Percentiles rank a stretch among this genome's conserved stretches.
phyloP scores from a whole-genome alignment of 805 yeast species.

The Ogataea pini region DNA sequence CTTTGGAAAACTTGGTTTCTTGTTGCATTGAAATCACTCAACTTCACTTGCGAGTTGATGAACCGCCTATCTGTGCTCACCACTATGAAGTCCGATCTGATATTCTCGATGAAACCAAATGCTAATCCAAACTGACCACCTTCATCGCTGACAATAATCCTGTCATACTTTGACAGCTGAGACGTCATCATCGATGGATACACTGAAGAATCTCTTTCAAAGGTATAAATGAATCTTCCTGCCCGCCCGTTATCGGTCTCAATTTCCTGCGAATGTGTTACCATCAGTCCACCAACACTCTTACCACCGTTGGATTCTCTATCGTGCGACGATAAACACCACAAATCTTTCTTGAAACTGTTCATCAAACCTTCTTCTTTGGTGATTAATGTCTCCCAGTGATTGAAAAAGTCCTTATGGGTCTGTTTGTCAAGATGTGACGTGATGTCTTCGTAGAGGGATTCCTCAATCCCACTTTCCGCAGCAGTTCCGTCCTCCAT shows the following conservation, averaged over 20 bases:
- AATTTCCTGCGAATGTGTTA: slow-evolving; percentile 36
- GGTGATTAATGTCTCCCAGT: slow-evolving; percentile 74
- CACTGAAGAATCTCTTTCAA: slow-evolving; percentile 38
- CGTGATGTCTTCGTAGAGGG: slow-evolving; percentile 50
- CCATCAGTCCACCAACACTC: slow-evolving; percentile 52
- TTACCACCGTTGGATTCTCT: slow-evolving; percentile 64
- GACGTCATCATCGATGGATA: slow-evolving; percentile 35
- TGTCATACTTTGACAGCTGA: slow-evolving; percentile 59
- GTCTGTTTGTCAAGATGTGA: slow-evolving; percentile 43
- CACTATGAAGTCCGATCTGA: slow-evolving; percentile 45
- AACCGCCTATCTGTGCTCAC: slow-evolving; percentile 59
- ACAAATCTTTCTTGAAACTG: slow-evolving; percentile 59
- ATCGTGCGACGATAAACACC: slow-evolving; percentile 58
- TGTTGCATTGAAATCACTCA: slow-evolving; percentile 42
- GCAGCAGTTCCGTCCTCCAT: slow-evolving; percentile 58
- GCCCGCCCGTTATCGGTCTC: slow-evolving; percentile 16
- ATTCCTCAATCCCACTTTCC: slow-evolving; percentile 52
- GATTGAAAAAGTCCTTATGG: slow-evolving; percentile 58
- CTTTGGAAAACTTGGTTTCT: slow-evolving; percentile 55
- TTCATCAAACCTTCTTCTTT: slow-evolving; percentile 67
- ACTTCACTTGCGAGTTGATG: slow-evolving; percentile 38
- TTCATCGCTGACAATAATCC: slow-evolving; percentile 77
- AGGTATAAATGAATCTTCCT: slow-evolving; percentile 46
- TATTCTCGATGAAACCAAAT: slow-evolving; percentile 53
- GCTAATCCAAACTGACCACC: slow-evolving; percentile 74